These are phyloP conservation scores for Grosmannia serpens DNA, from an alignment of 2,329 filamentous ascomycete genomes.

Conservation along the genomic window DNA sequence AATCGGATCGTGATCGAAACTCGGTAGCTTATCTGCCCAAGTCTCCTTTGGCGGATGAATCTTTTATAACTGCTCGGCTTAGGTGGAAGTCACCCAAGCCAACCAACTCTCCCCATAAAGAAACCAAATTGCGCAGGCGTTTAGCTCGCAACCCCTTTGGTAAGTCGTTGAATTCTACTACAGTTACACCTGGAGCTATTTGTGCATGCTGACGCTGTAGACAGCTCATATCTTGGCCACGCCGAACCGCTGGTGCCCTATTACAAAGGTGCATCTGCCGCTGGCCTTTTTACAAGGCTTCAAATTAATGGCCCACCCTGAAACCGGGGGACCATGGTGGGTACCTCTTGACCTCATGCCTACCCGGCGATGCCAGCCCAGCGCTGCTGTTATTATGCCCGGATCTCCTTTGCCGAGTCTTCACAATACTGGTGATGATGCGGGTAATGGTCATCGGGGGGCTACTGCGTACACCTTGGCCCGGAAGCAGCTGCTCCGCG, in stretches of 20 bases:
- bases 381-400: neutral
- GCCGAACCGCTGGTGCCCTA: slow-evolving; percentile 6
- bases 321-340: slow-evolving; percentile 41
- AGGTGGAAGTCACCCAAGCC: slow-evolving; percentile 28
- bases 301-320: slow-evolving; percentile 41
- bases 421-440: neutral
- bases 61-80: slow-evolving; percentile 32
- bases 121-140: slow-evolving; percentile 39
- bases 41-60: slow-evolving; percentile 42
- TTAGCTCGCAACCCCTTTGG: slow-evolving; percentile 54
- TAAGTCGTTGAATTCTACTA: slow-evolving; percentile 20
- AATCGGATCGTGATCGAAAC: neutral
- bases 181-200: neutral
- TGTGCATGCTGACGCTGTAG: neutral
- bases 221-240: slow-evolving; percentile 32
- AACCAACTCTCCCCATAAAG: slow-evolving; percentile 18
- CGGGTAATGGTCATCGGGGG: neutral
- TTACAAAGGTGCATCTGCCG: slow-evolving; percentile 9
- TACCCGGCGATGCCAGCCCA: neutral
- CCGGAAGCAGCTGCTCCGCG: slow-evolving; percentile 20
- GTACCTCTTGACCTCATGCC: slow-evolving; percentile 27
- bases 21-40: slow-evolving; percentile 27
- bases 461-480: slow-evolving; percentile 19
- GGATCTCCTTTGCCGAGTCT: neutral
- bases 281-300: slow-evolving; percentile 53